Percentiles rank a stretch among this genome's conserved stretches.
Conservation (phyloP, 2,329 filamentous ascomycete species). For the Colletotrichum kahawae region DNA sequence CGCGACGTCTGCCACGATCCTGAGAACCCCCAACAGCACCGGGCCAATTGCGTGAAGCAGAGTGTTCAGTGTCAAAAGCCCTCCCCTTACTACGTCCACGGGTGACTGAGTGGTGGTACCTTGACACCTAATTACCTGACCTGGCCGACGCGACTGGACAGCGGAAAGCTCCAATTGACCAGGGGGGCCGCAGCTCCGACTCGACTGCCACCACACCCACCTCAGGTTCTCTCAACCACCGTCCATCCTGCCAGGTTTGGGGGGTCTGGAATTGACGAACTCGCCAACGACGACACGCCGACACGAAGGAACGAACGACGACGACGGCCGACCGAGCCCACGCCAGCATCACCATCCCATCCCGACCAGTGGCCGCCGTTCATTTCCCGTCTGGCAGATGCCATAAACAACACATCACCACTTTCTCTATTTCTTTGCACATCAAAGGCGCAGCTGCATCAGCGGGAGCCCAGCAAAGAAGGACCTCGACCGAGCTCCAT, state of each 20-base stretch:
- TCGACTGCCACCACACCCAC: not conserved
- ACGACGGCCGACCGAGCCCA: not conserved
- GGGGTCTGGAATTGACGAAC: slow-evolving; percentile 2
- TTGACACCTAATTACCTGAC: not conserved
- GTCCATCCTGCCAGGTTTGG: not conserved
- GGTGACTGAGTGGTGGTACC: not conserved
- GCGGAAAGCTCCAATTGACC: slow-evolving; percentile 5
- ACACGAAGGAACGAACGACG: slow-evolving; percentile 5
- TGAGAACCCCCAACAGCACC: not conserved
- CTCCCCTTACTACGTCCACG: not conserved
- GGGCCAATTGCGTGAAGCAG: slow-evolving; percentile 3
- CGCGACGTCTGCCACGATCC: not conserved
- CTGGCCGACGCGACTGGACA: not conserved
- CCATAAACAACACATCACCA: not conserved
- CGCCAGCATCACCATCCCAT: not conserved
- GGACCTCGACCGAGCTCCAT: not conserved
- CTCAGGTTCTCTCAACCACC: not conserved
- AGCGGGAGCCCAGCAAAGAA: not conserved
- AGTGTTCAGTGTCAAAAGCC: not conserved
- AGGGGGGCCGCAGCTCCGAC: slow-evolving; percentile 12
- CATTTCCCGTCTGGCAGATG: not conserved
- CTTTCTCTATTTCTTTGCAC: not conserved
- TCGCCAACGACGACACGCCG: not conserved
- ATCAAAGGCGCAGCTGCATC: not conserved
- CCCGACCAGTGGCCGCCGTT: not conserved